phyloP scores from a whole-genome alignment of 169 alveolate species.

The Pseudocohnilembus persalinus region DNA sequence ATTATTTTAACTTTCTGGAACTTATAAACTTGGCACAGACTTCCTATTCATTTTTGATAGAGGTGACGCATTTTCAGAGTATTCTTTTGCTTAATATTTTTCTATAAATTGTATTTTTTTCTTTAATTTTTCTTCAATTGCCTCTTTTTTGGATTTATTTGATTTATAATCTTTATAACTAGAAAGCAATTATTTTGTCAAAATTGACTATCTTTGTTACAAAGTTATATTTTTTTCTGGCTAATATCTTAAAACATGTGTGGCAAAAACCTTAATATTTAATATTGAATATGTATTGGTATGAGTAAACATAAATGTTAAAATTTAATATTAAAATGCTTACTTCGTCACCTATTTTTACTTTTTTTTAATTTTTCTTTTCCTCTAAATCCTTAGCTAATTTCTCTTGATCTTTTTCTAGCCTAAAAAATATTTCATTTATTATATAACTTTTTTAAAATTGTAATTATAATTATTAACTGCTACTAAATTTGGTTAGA shows the following conservation, averaged over 20 bases:
- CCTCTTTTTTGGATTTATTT: background rate
- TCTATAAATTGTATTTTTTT: too few species aligned
- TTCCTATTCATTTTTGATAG: too few species aligned
- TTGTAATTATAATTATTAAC: too few species aligned
- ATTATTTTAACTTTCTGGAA: too few species aligned
- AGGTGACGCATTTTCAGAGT: too few species aligned
- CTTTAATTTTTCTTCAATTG: background rate
- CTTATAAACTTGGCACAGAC: too few species aligned
- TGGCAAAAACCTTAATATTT: background rate
- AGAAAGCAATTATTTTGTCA: background rate
- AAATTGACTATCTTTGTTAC: background rate
- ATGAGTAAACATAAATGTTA: background rate
- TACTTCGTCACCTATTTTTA: background rate
- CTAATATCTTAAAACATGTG: background rate
- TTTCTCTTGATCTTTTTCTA: too few species aligned
- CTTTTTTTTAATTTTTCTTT: background rate
- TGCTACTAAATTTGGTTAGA: too few species aligned
- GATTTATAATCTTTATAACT: background rate
- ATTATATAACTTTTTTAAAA: too few species aligned
- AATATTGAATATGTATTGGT: too few species aligned
- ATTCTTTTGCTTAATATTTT: too few species aligned
- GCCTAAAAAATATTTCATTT: too few species aligned
- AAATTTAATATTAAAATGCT: background rate
- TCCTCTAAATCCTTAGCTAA: background rate
- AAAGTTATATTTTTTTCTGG: background rate